A percentile compares a stretch with the other conserved stretches of the same genome.
Evolutionary conservation across 208 protist species (phyloP).

Genomic region (Lotmaria passim): DNA sequence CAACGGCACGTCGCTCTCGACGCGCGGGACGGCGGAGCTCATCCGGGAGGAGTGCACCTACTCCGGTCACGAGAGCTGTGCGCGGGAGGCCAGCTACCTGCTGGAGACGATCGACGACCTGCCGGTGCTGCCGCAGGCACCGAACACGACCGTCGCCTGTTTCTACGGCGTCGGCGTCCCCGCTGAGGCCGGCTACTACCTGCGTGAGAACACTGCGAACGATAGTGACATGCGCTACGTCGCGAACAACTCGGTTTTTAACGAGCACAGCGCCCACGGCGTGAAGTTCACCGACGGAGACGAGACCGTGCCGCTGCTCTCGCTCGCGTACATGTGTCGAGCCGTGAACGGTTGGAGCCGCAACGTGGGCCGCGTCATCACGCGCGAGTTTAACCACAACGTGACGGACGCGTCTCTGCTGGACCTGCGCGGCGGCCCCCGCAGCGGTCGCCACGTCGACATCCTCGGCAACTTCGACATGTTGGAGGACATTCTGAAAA

Average conservation of each 20-base stretch:
- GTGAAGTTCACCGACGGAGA: slow-evolving; percentile 84
- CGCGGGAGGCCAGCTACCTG: slow-evolving; percentile 39
- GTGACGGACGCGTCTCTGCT: slow-evolving; percentile 33
- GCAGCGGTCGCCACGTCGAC: slow-evolving; percentile 89
- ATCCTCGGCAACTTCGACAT: slow-evolving; percentile 88
- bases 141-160: slow-evolving; percentile 85
- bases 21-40: slow-evolving; percentile 38
- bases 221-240: slow-evolving; percentile 26
- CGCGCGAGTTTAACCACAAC: slow-evolving; percentile 78
- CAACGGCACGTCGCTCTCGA: slow-evolving; percentile 58
- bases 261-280: slow-evolving; percentile 41
- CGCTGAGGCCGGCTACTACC: slow-evolving; percentile 85
- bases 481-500: slow-evolving; percentile 78
- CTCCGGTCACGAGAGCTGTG: slow-evolving; percentile 61
- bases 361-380: slow-evolving; percentile 84
- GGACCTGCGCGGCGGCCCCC: slow-evolving; percentile 61
- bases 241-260: slow-evolving; percentile 36
- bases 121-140: slow-evolving; percentile 79
- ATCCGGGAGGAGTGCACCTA: slow-evolving; percentile 47
- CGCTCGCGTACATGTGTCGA: slow-evolving; percentile 91
- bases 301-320: slow-evolving; percentile 90
- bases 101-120: slow-evolving; percentile 44
- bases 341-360: slow-evolving; percentile 84
- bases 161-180: slow-evolving; percentile 88
- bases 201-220: slow-evolving; percentile 23